phyloP scores from a whole-genome alignment of 352 stramenopile genomes.

The Pythium folliculosum region DNA sequence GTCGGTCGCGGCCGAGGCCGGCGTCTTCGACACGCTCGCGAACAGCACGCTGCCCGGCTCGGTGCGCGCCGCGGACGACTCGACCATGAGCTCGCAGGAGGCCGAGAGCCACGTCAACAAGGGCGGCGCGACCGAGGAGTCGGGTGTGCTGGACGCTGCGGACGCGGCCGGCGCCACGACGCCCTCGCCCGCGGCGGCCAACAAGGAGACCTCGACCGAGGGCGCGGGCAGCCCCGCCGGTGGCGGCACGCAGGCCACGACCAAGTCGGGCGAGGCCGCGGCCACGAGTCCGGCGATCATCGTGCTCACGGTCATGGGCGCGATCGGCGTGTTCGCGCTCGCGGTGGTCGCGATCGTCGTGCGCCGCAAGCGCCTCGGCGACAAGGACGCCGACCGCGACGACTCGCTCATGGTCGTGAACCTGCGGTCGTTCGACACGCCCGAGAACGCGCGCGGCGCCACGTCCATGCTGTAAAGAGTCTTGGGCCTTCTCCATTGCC shows the following conservation, averaged over 20 bases:
- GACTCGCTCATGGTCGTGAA: slow-evolving; percentile 23
- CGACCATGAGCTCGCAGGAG: slow-evolving; percentile 13
- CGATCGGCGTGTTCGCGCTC: slow-evolving; percentile 18
- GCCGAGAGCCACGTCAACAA: slow-evolving; percentile 10
- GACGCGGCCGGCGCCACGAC: slow-evolving; percentile 1
- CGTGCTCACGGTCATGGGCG: slow-evolving; percentile 16
- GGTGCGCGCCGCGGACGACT: slow-evolving; percentile 9
- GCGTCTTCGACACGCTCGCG: neutral
- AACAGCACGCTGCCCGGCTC: neutral
- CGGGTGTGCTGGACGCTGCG: slow-evolving; percentile 5
- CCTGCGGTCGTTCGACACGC: slow-evolving; percentile 23
- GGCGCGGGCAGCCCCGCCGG: neutral
- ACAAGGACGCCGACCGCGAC: slow-evolving; percentile 24
- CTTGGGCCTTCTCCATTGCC: neutral
- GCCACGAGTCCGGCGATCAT: slow-evolving; percentile 16
- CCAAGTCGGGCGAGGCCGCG: neutral
- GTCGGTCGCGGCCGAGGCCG: neutral
- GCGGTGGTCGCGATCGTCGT: slow-evolving; percentile 18
- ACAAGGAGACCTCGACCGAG: neutral
- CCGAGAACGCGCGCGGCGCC: slow-evolving; percentile 2
- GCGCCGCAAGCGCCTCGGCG: slow-evolving; percentile 15
- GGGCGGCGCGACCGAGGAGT: slow-evolving; percentile 5
- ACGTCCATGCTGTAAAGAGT: slow-evolving; percentile 2
- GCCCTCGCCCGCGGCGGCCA: neutral
- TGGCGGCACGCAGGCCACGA: slow-evolving; percentile 11